Evolutionary conservation across 2,329 filamentous ascomycete genomes (phyloP).

Genomic region (Diaporthe caulivora): DNA sequence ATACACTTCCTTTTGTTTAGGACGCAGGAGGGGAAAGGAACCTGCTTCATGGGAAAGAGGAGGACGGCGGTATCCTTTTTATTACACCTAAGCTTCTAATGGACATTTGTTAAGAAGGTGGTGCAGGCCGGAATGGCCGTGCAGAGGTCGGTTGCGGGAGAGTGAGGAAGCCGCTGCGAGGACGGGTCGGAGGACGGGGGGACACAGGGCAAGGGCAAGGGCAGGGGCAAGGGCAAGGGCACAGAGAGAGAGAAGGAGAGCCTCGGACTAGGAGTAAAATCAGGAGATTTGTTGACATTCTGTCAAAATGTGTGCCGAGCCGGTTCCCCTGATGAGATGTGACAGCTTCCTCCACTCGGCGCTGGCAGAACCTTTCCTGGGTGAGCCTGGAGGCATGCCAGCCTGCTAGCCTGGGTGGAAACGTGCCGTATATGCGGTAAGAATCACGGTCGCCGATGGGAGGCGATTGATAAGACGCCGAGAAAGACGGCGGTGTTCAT

Average conservation of each 20-base stretch:
- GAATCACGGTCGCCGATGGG: not conserved
- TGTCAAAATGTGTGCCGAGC: conserved; percentile 22
- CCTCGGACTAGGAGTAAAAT: not conserved
- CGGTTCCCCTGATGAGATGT: conserved; percentile 7
- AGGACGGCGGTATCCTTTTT: conserved; percentile 25
- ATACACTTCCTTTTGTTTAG: conserved; percentile 38
- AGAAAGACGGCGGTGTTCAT: not conserved
- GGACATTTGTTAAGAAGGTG: conserved; percentile 52
- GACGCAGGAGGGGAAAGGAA: conserved; percentile 8
- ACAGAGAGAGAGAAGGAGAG: not conserved
- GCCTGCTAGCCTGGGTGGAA: conserved; percentile 2
- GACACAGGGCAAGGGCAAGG: not conserved
- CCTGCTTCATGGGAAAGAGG: conserved; percentile 7
- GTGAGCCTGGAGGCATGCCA: not conserved
- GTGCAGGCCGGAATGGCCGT: conserved; percentile 44
- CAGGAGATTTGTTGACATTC: conserved; percentile 23
- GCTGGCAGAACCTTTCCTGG: not conserved
- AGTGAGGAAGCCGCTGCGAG: not conserved
- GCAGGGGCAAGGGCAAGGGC: not conserved
- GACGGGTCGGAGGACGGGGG: not conserved
- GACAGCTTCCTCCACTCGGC: not conserved
- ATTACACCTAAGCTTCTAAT: conserved; percentile 43
- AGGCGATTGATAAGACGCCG: not conserved
- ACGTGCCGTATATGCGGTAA: conserved; percentile 5
- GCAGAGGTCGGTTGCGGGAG: not conserved